Percentiles rank a stretch among this genome's conserved stretches.
Evolutionary conservation across 306 rosid species (phyloP).

Genomic region (Lathyrus sativus): DNA sequence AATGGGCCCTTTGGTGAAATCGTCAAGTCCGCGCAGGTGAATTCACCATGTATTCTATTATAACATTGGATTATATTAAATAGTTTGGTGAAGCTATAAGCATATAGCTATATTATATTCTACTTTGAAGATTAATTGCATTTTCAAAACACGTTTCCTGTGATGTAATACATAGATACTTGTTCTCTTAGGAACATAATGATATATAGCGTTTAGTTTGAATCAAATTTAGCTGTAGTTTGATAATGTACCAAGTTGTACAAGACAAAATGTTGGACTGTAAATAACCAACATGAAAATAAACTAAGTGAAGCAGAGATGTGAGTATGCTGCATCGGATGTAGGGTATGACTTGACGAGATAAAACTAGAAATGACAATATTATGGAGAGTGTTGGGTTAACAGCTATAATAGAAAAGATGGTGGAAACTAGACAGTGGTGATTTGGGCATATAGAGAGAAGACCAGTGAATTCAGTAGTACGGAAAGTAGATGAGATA

Average conservation of each 20-base stretch:
- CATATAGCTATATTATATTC: background rate
- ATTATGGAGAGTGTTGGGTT: no score
- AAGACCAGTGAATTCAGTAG: no score
- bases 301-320: no score
- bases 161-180: background rate
- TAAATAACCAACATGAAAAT: no score
- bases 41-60: background rate
- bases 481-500: no score
- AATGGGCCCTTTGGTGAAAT: slow-evolving; percentile 49
- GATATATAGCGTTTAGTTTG: background rate
- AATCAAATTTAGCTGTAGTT: background rate
- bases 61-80: background rate
- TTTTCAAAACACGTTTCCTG: background rate
- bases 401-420: no score
- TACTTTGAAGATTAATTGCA: background rate
- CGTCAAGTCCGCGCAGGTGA: slow-evolving; percentile 50
- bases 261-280: no score
- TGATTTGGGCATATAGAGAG: no score
- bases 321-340: no score
- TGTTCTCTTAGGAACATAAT: background rate
- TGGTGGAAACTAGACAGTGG: no score
- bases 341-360: no score
- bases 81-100: background rate
- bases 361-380: no score
- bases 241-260: background rate